Percentiles rank a stretch among this genome's conserved stretches.
Evolutionary conservation across 805 yeast species (phyloP).

Genomic region (Citeromyces nyonsensis): DNA sequence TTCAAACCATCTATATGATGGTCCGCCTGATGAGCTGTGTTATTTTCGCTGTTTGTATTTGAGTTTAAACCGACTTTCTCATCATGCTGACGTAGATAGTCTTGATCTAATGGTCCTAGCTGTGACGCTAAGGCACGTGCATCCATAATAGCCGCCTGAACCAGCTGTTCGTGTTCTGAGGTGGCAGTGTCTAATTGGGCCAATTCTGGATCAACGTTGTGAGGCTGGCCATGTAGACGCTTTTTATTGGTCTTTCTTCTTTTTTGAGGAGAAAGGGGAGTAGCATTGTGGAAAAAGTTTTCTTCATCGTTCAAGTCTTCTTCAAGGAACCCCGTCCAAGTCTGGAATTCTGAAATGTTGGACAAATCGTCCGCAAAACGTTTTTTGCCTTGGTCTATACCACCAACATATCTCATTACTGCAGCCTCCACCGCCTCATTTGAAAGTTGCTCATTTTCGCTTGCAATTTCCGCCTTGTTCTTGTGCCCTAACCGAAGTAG

Average conservation of each 20-base stretch:
- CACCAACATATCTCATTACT: slow-evolving; percentile 59
- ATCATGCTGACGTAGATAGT: slow-evolving; percentile 12
- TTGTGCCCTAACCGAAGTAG: slow-evolving; percentile 9
- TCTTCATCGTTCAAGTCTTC: slow-evolving; percentile 18
- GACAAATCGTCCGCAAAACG: slow-evolving; percentile 24
- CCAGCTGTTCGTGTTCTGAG: slow-evolving; percentile 46
- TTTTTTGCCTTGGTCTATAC: slow-evolving; percentile 19
- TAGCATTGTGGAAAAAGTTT: slow-evolving; percentile 11
- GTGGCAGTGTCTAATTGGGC: slow-evolving; percentile 28
- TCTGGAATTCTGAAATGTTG: slow-evolving; percentile 30
- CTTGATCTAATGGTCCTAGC: slow-evolving; percentile 16
- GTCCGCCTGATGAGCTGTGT: neutral
- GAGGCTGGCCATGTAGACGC: slow-evolving; percentile 3
- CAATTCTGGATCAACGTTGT: slow-evolving; percentile 42
- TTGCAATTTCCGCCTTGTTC: slow-evolving; percentile 3
- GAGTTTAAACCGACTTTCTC: slow-evolving; percentile 4
- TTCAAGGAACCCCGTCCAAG: slow-evolving; percentile 36
- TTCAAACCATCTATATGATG: slow-evolving; percentile 1
- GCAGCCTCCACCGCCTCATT: slow-evolving; percentile 61
- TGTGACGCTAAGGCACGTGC: slow-evolving; percentile 45
- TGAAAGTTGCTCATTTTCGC: slow-evolving; percentile 1
- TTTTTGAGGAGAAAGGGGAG: slow-evolving; percentile 5
- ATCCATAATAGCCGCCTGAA: slow-evolving; percentile 55
- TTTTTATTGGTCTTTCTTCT: slow-evolving; percentile 1
- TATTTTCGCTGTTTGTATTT: neutral